These are phyloP conservation scores for Enteropsectra breve DNA, from an alignment of 371 early-diverging fungal species.

Conservation along the genomic window DNA sequence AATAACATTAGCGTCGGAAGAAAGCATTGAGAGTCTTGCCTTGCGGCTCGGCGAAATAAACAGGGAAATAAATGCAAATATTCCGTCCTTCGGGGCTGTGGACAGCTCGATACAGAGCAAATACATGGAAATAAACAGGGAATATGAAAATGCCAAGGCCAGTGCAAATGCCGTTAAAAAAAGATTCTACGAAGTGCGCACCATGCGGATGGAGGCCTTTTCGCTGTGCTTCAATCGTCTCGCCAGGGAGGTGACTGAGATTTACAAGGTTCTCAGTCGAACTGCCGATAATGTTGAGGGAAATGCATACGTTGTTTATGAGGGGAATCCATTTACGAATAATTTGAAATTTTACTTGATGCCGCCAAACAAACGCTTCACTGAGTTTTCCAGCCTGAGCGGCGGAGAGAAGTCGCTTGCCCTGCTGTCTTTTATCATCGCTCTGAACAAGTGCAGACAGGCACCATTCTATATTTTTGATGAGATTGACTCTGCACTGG, in stretches of 20 bases:
- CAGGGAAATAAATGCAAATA: not conserved
- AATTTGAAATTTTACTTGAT: conserved; percentile 92
- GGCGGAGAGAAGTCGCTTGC: conserved; percentile 98
- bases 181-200: conserved; percentile 69
- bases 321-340: conserved; percentile 83
- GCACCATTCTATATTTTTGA: conserved; percentile 97
- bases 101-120: not conserved
- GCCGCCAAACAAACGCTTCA: conserved; percentile 95
- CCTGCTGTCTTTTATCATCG: conserved; percentile 84
- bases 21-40: conserved; percentile 11
- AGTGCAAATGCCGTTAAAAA: conserved; percentile 59
- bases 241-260: conserved; percentile 70
- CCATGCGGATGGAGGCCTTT: conserved; percentile 70
- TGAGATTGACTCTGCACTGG: conserved; percentile 96
- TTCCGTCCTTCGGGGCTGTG: not conserved
- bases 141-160: conserved; percentile 42
- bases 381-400: conserved; percentile 91
- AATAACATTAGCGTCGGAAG: not conserved
- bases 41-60: conserved; percentile 64
- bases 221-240: conserved; percentile 77
- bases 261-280: conserved; percentile 82
- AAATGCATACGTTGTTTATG: conserved; percentile 72
- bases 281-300: conserved; percentile 62
- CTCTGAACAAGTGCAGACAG: conserved; percentile 73
- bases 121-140: conserved; percentile 17